Base-by-base conservation (phyloP, 768 basidiomycete genomes). In the Tubosaeta sp. region DNA sequence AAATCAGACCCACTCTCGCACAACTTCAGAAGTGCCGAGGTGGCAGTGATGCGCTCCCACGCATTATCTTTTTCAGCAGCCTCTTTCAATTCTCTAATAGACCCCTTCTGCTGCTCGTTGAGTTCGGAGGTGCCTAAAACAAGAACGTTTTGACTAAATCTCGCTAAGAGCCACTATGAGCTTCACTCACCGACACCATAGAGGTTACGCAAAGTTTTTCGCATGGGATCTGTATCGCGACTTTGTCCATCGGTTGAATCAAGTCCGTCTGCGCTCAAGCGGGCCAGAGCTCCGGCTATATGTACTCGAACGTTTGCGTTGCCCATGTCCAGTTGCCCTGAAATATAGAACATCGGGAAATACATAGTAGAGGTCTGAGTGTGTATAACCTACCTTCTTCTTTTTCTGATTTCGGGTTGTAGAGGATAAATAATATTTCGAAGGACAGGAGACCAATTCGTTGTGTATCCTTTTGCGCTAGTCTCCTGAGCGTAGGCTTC, bases 111-210 rank as follows among this genome's bases (percentile, higher is more conserved):
- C 22, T 22, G 1, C 1, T 11, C n/a, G 8, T 2, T 26, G 32
- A 63, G 58, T 17, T 35, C 33, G 1, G 22, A 22, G 2, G 11
- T 53, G 13, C 43, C 63, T 64, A 12, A 31, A 46, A 29, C 33
- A 34, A 27, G 4, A 26, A 44, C 29, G 9, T 38, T 12, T 39
- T 7, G 10, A n/a, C 41, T 14, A 17, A 17, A 33, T 29, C 25
- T 17, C 10, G 22, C 37, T 34, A 14, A 6, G 43, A 22, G 22
- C 10, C 6, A 0, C 13, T 9, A 26, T 11, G 12, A 10, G 33
- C 19, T 5, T 48, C 31, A 46, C 56, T 39, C 2, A 64, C 64
- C 53, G 0, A 56, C 43, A n/a, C 64, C 61, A 22, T 66, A 60
- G 12, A 65, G 39, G 3, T 19, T 13, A 19, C 51, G 37, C 17